Evolutionary conservation across 352 stramenopile species (phyloP), one percentile per base, ranked within the genome.

Genomic region (Phytopythium sindhum): DNA sequence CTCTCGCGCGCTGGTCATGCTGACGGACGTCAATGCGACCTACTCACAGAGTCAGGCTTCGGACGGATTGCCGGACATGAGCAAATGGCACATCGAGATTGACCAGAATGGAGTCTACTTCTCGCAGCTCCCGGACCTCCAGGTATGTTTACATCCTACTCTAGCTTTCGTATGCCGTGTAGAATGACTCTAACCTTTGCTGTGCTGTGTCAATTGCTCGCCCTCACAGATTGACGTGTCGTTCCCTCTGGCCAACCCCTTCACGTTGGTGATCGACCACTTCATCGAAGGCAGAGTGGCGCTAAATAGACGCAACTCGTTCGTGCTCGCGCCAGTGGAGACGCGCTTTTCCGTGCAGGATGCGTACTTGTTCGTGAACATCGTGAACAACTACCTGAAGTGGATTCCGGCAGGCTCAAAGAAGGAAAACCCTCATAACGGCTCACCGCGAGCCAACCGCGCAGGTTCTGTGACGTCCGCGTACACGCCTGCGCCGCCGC

Each of bases 271-370:
- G 7, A 78, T 95, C 45, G 86, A 95, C 28, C 86, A 96, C 45
- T 82, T 93, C 47, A 80, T 93, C 28, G 74, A 93, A 74, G 85
- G 82, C 14, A 79, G 77, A 0, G 67, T 64, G 6, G 39, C 63
- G 5, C 64, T 90, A 15, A 83, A 73, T 50, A 71, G 84, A 42
- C 73, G 88, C 15, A 91, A 95, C 50, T 91, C 88, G 11, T 91
- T 93, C 51, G 82, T 93, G 33, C 61, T 95, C 24, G 84, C 81
- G 21, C 88, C 88, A 23, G 84, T 96, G 7, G 88, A 96, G 63
- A 87, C 82, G 5, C 83, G 88, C 17, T 91, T 96, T 60, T 96
- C 88, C 21, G 84, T 96, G 35, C 88, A 96, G 76, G 88, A 96
- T 53, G 75, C 75, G 17, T 81, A 90, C 55, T 64, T 96, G 54